Conservation (phyloP, 2,329 filamentous ascomycete species). For the Gyromitra esculenta region DNA sequence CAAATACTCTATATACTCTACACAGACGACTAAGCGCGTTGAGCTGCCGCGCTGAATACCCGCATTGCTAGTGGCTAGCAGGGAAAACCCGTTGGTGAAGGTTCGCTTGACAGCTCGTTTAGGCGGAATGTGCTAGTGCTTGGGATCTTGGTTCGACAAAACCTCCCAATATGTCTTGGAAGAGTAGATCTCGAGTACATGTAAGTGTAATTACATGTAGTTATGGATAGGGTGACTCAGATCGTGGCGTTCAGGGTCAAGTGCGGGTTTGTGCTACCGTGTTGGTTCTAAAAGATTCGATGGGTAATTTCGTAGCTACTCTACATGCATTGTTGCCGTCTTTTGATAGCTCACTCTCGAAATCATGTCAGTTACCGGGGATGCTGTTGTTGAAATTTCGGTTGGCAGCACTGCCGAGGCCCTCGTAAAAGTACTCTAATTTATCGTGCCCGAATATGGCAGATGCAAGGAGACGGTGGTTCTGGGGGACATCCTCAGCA, state of each 20-base stretch:
- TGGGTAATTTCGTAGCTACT: background rate
- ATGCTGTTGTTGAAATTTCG: background rate
- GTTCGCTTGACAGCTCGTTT: constrained; percentile 18
- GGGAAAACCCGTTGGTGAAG: background rate
- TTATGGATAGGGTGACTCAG: background rate
- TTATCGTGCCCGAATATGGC: constrained; percentile 12
- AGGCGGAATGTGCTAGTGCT: constrained; percentile 1
- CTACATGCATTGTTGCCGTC: background rate
- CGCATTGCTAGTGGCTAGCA: background rate
- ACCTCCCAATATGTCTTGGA: background rate
- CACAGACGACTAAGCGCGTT: background rate
- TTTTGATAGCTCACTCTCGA: background rate
- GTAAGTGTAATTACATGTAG: background rate
- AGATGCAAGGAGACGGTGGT: background rate
- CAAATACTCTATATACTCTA: background rate
- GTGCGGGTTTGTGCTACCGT: background rate
- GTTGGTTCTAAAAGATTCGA: too few species aligned
- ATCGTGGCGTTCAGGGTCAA: background rate
- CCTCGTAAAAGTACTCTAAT: constrained; percentile 12
- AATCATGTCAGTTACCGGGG: background rate
- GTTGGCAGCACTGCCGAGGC: background rate
- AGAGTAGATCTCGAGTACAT: background rate
- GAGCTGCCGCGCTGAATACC: background rate
- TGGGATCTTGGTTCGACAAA: constrained; percentile 31
- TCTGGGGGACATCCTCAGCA: background rate